A percentile compares a stretch with the other conserved stretches of the same genome.
phyloP scores from a whole-genome alignment of 495 filamentous ascomycete genomes.

The Aspergillus campestris region DNA sequence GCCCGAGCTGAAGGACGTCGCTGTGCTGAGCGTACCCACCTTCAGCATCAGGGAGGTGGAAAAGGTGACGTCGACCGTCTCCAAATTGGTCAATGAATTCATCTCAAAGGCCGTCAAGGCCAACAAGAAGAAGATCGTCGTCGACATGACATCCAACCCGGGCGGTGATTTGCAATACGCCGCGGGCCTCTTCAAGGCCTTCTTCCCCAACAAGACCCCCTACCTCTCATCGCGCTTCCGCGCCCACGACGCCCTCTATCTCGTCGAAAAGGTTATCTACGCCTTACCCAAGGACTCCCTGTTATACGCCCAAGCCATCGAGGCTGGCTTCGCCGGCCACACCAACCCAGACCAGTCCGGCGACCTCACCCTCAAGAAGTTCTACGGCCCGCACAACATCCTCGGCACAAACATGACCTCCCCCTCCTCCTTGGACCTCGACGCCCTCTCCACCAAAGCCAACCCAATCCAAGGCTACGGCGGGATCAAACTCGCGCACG shows the following conservation, averaged over 20 bases:
- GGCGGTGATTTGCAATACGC: constrained; percentile 37
- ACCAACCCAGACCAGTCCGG: constrained; percentile 17
- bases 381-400: constrained; percentile 37
- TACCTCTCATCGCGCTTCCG: constrained; percentile 38
- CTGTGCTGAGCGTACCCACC: constrained; percentile 30
- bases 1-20: constrained; percentile 23
- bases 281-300: neutral
- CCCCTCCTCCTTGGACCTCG: constrained; percentile 42
- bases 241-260: constrained; percentile 30
- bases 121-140: constrained; percentile 42
- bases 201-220: constrained; percentile 27
- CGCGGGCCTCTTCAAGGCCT: constrained; percentile 19
- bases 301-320: neutral
- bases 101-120: constrained; percentile 23
- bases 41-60: constrained; percentile 12
- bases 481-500: constrained; percentile 13
- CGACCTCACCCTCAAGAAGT: constrained; percentile 47
- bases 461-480: constrained; percentile 35
- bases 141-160: constrained; percentile 47
- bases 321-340: neutral
- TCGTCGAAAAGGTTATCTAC: constrained; percentile 26
- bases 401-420: constrained; percentile 36
- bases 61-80: constrained; percentile 16
- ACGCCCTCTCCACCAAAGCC: constrained; percentile 16
- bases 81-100: constrained; percentile 21